Evolutionary conservation across 176 grass and related monocot genomes (phyloP).

Genomic region (Avena atlantica): DNA sequence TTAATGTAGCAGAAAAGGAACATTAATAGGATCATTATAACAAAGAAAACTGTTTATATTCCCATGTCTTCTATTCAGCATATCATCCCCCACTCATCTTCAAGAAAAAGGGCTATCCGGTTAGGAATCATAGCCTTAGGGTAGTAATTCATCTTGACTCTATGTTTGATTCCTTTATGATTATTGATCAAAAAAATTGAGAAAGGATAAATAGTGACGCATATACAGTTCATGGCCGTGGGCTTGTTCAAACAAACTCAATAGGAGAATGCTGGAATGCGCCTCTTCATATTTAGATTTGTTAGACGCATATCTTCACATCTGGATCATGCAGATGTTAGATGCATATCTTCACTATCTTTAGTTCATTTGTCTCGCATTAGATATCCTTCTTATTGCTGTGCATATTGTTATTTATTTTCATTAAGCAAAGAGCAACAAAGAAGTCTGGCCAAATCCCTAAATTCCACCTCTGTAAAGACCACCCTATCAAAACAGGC

Average conservation of each 20-base stretch:
- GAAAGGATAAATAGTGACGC: constrained; percentile 16
- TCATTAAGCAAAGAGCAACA: too few species aligned
- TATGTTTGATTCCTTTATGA: constrained; percentile 2
- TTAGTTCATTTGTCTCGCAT: neutral
- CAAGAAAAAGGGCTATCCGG: neutral
- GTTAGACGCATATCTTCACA: constrained; percentile 17
- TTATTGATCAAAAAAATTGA: neutral
- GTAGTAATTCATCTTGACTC: constrained; percentile 9
- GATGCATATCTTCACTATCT: neutral
- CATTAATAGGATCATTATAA: constrained; percentile 35
- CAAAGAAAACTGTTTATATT: neutral
- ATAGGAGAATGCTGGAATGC: constrained; percentile 6
- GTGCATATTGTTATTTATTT: too few species aligned
- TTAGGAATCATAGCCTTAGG: constrained; percentile 2
- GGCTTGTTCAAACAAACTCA: neutral
- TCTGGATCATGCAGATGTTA: neutral
- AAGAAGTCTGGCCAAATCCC: too few species aligned
- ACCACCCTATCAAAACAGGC: neutral
- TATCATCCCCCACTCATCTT: neutral
- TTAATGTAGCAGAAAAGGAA: constrained; percentile 44
- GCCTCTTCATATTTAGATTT: neutral
- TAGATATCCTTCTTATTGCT: too few species aligned
- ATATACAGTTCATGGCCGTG: neutral
- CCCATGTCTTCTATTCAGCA: neutral
- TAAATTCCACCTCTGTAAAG: too few species aligned